phyloP scores from a whole-genome alignment of 495 filamentous ascomycete species.

The Rhypophila decipiens region DNA sequence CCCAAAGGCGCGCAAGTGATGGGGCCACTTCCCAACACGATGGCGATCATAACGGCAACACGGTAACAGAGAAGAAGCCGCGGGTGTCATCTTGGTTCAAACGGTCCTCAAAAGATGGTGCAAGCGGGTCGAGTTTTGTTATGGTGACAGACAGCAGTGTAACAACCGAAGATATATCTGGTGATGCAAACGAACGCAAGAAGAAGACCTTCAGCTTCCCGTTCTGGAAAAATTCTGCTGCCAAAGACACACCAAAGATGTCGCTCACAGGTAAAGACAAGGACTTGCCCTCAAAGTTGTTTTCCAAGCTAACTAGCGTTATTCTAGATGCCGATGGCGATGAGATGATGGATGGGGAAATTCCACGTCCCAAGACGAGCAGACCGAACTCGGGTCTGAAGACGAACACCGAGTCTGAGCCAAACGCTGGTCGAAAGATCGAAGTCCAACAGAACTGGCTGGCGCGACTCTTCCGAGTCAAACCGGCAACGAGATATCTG shows the following conservation, averaged over 20 bases:
- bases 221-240: constrained; percentile 44
- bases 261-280: constrained; percentile 29
- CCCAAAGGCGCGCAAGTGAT: neutral
- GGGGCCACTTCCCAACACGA: neutral
- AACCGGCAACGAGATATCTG: constrained; percentile 65
- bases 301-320: neutral
- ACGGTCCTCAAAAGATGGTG: constrained; percentile 41
- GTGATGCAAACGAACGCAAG: constrained; percentile 16
- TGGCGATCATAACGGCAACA: neutral
- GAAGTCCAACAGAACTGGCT: constrained; percentile 74
- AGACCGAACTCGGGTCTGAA: constrained; percentile 17
- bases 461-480: constrained; percentile 79
- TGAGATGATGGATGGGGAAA: constrained; percentile 2
- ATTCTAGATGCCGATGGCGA: constrained; percentile 5
- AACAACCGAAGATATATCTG: neutral
- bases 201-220: constrained; percentile 43
- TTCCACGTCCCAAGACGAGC: constrained; percentile 7
- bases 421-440: constrained; percentile 40
- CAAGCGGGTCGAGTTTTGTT: constrained; percentile 15
- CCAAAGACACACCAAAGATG: constrained; percentile 28
- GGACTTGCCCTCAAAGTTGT: no score
- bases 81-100: constrained; percentile 66
- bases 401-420: constrained; percentile 15
- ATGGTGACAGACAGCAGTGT: constrained; percentile 10
- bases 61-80: constrained; percentile 38